phyloP scores from a whole-genome alignment of 1,284 basidiomycete species.

The Ganoderma boninense region DNA sequence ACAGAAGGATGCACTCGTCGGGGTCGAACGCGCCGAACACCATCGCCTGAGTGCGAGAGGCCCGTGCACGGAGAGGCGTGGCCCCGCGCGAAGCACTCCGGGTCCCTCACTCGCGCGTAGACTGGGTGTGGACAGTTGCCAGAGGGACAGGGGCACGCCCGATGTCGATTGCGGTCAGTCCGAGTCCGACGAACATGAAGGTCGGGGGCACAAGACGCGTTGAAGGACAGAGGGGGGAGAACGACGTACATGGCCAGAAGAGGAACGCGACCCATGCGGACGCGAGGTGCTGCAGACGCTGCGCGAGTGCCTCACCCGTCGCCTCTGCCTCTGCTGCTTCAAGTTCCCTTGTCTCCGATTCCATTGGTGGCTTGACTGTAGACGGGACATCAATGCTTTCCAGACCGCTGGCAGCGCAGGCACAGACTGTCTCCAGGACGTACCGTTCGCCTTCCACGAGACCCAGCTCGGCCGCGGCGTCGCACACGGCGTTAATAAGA shows the following conservation, averaged over 20 bases:
- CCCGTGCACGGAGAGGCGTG: background rate
- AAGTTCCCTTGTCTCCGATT: too few species aligned
- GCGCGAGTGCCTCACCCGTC: background rate
- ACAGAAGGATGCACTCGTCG: background rate
- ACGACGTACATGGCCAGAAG: background rate
- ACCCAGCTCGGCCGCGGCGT: background rate
- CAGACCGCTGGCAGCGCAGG: background rate
- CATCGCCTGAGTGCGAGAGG: background rate
- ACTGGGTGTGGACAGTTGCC: background rate
- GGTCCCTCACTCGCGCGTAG: background rate
- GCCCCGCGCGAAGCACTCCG: background rate
- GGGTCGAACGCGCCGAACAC: background rate
- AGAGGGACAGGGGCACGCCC: too few species aligned
- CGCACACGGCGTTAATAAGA: background rate
- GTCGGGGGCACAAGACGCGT: too few species aligned
- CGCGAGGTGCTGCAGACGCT: background rate
- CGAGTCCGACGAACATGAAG: background rate
- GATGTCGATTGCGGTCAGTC: too few species aligned
- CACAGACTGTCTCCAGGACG: background rate
- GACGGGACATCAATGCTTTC: background rate
- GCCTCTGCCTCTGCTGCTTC: background rate
- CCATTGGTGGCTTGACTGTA: too few species aligned
- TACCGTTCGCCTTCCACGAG: background rate
- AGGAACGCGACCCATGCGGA: slow-evolving; percentile 1
- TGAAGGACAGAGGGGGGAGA: background rate